Evolutionary conservation across 148 eudicot genomes (phyloP), one percentile per base, ranked within the genome.

Genomic region (Rhododendron henanense): DNA sequence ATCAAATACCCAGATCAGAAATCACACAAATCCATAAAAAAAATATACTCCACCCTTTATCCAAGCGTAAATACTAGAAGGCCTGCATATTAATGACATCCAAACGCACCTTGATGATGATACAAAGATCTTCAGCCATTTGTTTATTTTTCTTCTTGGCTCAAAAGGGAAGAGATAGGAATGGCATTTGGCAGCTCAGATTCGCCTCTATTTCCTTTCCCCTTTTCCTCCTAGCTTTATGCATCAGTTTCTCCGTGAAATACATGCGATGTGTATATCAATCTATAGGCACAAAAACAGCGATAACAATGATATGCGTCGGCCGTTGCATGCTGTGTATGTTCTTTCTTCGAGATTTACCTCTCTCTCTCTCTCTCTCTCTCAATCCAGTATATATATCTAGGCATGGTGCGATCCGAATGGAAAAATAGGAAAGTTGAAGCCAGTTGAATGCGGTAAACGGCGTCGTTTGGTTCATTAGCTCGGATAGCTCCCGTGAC

Each of bases 81-180:
- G 5, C 13, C 37, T 25, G 85, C 51, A 65, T 21, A 37, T 19
- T 10, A 9, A 55, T 6, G 45, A 48, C 51, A 33, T 51, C 45
- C 39, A 78, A 84, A 44, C 63, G 28, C 48, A 93, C 94, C 92
- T 86, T 90, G 50, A 75, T 21, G 81, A 88, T 78, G 76, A 87
- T 53, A 79, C 89, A 84, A 84, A 88, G 91, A 89, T 83, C 88
- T 37, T 92, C 91, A 15, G 87, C 88, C 95, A 93, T 93, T 55
- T 73, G 25, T 39, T 69, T 11, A 16, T 33, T n/a, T 90, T 55
- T 78, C 19, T 71, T 78, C 14, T 15, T 48, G 31, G 2, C 78
- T 73, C 83, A 82, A 85, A 80, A 83, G 50, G 37, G 87, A 78
- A 47, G 47, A 61, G 57, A 50, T 21, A 23, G 39, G 61, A 83